These are phyloP conservation scores for Apiospora aurea DNA, from an alignment of 2,329 filamentous ascomycete species.

Conservation along the genomic window DNA sequence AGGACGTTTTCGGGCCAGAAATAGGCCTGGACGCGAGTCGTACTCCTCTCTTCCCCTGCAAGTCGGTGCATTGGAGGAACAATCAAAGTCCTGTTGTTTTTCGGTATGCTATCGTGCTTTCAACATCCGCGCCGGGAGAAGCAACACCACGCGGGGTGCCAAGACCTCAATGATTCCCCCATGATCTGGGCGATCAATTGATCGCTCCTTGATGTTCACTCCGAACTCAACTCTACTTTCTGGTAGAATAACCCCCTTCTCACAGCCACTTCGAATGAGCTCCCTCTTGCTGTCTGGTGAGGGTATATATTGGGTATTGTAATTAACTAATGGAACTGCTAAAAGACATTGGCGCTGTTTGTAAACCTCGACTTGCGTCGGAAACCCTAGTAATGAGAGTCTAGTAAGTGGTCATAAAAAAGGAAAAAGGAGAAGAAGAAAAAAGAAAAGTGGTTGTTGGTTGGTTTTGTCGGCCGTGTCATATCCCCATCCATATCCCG, in stretches of 20 bases:
- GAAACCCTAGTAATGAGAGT: slow-evolving; percentile 15
- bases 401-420: not conserved
- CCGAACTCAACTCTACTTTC: not conserved
- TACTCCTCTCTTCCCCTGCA: not conserved
- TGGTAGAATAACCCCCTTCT: no score
- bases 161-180: not conserved
- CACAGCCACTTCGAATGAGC: not conserved
- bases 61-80: not conserved
- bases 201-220: not conserved
- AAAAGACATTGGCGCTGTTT: slow-evolving; percentile 19
- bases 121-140: not conserved
- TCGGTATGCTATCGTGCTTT: slow-evolving; percentile 13
- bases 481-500: not conserved
- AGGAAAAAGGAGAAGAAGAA: no score
- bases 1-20: not conserved
- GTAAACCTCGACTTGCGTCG: slow-evolving; percentile 23
- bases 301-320: slow-evolving; percentile 3
- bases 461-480: not conserved
- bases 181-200: not conserved
- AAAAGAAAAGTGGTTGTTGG: not conserved
- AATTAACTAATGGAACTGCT: slow-evolving; percentile 15
- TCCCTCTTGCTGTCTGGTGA: not conserved
- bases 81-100: not conserved
- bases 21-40: not conserved
- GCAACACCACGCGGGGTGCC: not conserved